Conservation (phyloP, 768 basidiomycete genomes). For the Pleurotus salmoneostramineus region DNA sequence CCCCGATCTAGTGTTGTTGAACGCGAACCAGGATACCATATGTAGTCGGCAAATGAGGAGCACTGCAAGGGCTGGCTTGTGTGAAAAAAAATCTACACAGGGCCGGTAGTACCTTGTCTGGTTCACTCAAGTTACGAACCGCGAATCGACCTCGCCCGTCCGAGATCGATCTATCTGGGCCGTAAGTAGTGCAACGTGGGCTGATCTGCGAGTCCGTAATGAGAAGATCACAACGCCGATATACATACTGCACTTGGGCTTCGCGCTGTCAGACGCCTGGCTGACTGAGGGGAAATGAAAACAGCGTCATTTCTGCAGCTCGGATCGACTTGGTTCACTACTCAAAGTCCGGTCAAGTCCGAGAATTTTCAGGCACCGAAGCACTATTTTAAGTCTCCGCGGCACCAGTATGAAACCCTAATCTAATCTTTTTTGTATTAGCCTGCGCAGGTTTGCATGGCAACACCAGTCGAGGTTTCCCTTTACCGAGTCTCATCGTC, state of each 20-base stretch:
- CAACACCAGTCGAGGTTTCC: background rate
- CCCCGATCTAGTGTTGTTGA: background rate
- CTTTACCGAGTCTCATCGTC: background rate
- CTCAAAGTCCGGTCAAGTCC: constrained; percentile 8
- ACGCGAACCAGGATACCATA: background rate
- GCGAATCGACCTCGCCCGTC: background rate
- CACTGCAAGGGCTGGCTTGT: constrained; percentile 6
- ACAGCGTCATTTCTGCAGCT: background rate
- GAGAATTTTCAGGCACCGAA: constrained; percentile 1
- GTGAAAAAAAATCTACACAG: constrained; percentile 2
- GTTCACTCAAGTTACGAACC: background rate
- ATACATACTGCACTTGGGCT: background rate
- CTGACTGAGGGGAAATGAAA: background rate
- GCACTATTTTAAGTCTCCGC: background rate
- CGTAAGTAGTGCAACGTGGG: background rate
- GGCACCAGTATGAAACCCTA: constrained; percentile 4
- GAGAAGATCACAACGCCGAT: background rate
- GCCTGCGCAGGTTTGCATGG: constrained; percentile 4
- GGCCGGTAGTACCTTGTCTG: background rate
- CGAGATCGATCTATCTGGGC: background rate
- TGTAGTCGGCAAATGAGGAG: constrained; percentile 6
- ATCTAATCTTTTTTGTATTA: constrained; percentile 8
- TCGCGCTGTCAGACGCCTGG: background rate
- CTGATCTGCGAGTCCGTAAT: background rate
- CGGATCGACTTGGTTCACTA: constrained; percentile 3